A percentile compares a stretch with the other conserved stretches of the same genome.
Evolutionary conservation across 225 moss, liverwort and hornwort species (phyloP).

Genomic region (Polytrichum commune): DNA sequence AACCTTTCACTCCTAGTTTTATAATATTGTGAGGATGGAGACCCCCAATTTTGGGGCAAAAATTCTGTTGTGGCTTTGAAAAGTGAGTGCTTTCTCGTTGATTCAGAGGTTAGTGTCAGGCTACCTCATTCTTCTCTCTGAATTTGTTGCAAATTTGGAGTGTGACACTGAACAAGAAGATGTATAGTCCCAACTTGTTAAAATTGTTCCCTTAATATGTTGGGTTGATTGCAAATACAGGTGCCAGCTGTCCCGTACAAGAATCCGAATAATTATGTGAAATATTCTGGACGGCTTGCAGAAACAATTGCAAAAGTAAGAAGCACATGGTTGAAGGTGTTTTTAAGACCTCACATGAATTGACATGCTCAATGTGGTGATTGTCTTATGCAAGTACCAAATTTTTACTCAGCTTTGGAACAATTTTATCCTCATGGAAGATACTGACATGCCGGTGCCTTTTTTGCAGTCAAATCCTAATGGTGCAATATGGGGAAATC

Average conservation of each 20-base stretch:
- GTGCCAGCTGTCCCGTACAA: conserved; percentile 95
- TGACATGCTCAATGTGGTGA: not conserved
- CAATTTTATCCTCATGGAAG: too few species aligned
- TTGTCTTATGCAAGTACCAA: not conserved
- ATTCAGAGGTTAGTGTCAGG: too few species aligned
- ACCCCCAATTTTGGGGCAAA: too few species aligned
- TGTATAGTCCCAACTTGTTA: too few species aligned
- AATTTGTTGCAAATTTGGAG: too few species aligned
- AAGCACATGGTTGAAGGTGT: not conserved
- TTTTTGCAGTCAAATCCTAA: conserved; percentile 59
- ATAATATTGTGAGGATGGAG: too few species aligned
- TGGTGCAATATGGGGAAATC: conserved; percentile 81
- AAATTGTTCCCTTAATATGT: not conserved
- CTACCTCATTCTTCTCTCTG: too few species aligned
- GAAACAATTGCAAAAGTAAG: conserved; percentile 71
- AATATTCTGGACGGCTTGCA: conserved; percentile 88
- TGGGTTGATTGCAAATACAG: conserved; percentile 20
- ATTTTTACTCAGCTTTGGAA: not conserved
- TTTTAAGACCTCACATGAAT: not conserved
- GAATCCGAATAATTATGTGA: conserved; percentile 91
- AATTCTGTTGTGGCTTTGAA: too few species aligned
- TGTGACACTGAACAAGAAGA: too few species aligned
- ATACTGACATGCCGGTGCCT: too few species aligned
- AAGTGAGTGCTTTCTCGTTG: too few species aligned
- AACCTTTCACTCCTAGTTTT: not conserved